Base-by-base conservation (phyloP, 2,329 filamentous ascomycete species). In the Acephala macrosclerotiorum region DNA sequence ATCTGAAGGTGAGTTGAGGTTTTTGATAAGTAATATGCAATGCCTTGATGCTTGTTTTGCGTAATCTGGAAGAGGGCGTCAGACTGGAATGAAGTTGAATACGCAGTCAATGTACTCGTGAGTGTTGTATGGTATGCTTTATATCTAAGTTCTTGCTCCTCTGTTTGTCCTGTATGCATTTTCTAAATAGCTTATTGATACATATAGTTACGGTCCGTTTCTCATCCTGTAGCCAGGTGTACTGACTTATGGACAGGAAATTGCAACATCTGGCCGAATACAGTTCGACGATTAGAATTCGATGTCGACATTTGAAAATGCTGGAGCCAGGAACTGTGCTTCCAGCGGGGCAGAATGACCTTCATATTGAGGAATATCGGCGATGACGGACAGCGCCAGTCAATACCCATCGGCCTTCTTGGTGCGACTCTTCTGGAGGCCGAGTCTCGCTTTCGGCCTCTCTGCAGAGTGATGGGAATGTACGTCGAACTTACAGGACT, bases 1-100 rank as follows among this genome's bases (percentile, higher is more conserved):
- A 61, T 61, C 22, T 61, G 47, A 61, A 61, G 47, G 59, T 55
- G 35, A 55, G 59, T 33, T 29, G 49, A 26, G 8, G 2, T 29
- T 3, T 18, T 2, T 26, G 14, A 14, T 4, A 16, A 53, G 5
- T 29, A 29, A 33, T 5, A 3, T 18, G 12, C 14, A 5, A 8
- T 49, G 20, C 18, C 25, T 33, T 33, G 12, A 53, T 16, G 11
- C 25, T 14, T 33, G 9, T 53, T 49, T 3, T 18, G 12, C 25
- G 20, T 49, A 18, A 16, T 22, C 4, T 49, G 45, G 12, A 16
- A 3, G 18, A 25, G 4, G 45, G 8, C 18, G 7, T 18, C 4
- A 49, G 20, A 49, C 4, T 18, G 18, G 14, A 49, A 12, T 49
- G 18, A 3, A 38, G 5, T 42, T 14, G 12, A 14, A 4, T 42